Conservation (phyloP, 1,284 basidiomycete species). For the Tilletiaria anomala region DNA sequence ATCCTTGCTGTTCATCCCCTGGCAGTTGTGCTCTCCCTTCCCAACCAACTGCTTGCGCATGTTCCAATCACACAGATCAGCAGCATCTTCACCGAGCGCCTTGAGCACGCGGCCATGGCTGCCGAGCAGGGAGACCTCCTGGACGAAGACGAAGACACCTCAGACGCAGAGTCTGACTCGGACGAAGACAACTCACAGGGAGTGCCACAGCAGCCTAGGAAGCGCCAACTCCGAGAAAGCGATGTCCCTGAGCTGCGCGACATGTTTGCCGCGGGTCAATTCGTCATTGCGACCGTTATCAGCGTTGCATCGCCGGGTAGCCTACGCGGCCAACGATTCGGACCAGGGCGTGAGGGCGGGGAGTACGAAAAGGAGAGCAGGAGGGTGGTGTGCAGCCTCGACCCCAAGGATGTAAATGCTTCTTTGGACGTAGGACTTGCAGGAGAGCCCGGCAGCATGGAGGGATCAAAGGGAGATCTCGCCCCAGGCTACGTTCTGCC, state of each 20-base stretch:
- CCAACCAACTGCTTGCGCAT: constrained; percentile 86
- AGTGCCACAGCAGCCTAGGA: constrained; percentile 4
- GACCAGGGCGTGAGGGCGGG: constrained; percentile 17
- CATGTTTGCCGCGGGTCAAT: constrained; percentile 73
- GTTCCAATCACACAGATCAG: constrained; percentile 90
- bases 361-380: constrained; percentile 32
- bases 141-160: constrained; percentile 46
- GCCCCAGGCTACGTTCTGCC: constrained; percentile 39
- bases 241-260: constrained; percentile 41
- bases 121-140: constrained; percentile 43
- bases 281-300: constrained; percentile 66
- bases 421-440: constrained; percentile 57
- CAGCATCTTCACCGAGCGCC: constrained; percentile 58
- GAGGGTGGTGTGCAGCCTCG: constrained; percentile 66
- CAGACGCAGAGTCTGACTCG: constrained; percentile 27
- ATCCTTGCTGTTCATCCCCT: constrained; percentile 76
- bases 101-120: constrained; percentile 42
- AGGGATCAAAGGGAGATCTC: constrained; percentile 54
- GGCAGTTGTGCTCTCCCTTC: constrained; percentile 78
- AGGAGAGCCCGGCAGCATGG: constrained; percentile 12
- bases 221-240: constrained; percentile 3
- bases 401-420: constrained; percentile 71
- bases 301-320: no score
- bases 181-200: constrained; percentile 11
- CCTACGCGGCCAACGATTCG: no score